A percentile compares a stretch with the other conserved stretches of the same genome.
Conservation (phyloP, 352 stramenopile species). For the Pilasporangium apinafurcum region DNA sequence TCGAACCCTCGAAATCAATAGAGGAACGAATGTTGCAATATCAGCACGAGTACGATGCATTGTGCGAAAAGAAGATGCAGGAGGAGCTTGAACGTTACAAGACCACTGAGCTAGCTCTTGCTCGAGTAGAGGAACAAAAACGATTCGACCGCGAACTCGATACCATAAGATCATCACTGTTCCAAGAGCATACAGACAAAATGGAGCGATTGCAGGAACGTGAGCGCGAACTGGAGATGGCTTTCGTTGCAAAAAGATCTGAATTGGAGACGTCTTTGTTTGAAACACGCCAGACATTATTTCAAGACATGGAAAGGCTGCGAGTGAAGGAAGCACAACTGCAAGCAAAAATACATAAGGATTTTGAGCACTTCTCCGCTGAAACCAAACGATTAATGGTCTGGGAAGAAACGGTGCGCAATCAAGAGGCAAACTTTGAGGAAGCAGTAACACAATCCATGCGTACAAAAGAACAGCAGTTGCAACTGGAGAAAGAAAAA, state of each 20-base stretch:
- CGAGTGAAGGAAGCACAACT: slow-evolving; percentile 44
- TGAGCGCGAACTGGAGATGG: slow-evolving; percentile 56
- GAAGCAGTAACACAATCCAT: slow-evolving; percentile 27
- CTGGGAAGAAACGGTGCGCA: slow-evolving; percentile 33
- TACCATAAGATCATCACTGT: slow-evolving; percentile 21
- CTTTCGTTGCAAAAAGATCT: slow-evolving; percentile 34
- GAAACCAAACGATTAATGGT: slow-evolving; percentile 42
- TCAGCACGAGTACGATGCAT: slow-evolving; percentile 55
- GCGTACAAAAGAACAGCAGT: slow-evolving; percentile 39
- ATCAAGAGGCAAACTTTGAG: slow-evolving; percentile 42
- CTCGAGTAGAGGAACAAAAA: slow-evolving; percentile 56
- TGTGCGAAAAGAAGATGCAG: slow-evolving; percentile 42
- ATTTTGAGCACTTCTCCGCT: slow-evolving; percentile 33
- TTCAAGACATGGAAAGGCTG: slow-evolving; percentile 59
- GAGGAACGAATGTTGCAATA: slow-evolving; percentile 66
- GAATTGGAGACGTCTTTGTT: slow-evolving; percentile 64
- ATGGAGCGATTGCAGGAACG: slow-evolving; percentile 39
- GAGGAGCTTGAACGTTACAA: slow-evolving; percentile 55
- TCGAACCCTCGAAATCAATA: slow-evolving; percentile 24
- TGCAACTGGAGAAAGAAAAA: slow-evolving; percentile 34
- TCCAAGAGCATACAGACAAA: slow-evolving; percentile 44
- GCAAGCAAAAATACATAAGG: slow-evolving; percentile 33
- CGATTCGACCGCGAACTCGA: slow-evolving; percentile 46
- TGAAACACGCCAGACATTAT: slow-evolving; percentile 50
- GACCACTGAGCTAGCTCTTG: slow-evolving; percentile 38